phyloP scores from a whole-genome alignment of 2,329 filamentous ascomycete genomes.

The Epichloe scottii region DNA sequence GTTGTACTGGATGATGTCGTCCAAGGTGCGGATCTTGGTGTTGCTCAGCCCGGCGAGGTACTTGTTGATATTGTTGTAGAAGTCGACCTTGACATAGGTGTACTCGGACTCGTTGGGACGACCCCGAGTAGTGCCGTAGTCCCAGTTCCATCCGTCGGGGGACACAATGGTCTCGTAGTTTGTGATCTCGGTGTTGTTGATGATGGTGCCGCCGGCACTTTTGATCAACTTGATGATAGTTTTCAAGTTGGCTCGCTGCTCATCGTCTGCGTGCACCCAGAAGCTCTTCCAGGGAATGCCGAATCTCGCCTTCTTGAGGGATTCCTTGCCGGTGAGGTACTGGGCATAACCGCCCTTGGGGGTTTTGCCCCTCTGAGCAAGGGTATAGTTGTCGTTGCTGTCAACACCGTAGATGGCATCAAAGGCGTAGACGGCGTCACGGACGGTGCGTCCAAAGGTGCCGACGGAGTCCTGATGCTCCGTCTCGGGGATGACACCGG shows the following conservation, averaged over 20 bases:
- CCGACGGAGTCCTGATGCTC: slow-evolving; percentile 59
- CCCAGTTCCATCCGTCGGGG: slow-evolving; percentile 62
- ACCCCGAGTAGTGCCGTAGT: slow-evolving; percentile 49
- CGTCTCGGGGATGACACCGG: slow-evolving; percentile 51
- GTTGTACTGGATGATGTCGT: slow-evolving; percentile 56
- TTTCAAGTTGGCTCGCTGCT: slow-evolving; percentile 42
- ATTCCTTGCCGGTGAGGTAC: slow-evolving; percentile 39
- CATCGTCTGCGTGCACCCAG: slow-evolving; percentile 47
- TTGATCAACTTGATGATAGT: slow-evolving; percentile 37
- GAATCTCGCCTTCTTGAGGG: slow-evolving; percentile 50
- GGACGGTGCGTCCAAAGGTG: slow-evolving; percentile 52
- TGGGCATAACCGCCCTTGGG: slow-evolving; percentile 44
- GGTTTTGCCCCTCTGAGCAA: slow-evolving; percentile 40
- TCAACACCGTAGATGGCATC: slow-evolving; percentile 58
- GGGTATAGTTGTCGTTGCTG: slow-evolving; percentile 51
- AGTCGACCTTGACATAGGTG: slow-evolving; percentile 59
- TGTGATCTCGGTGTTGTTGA: slow-evolving; percentile 59
- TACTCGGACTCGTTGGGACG: slow-evolving; percentile 63
- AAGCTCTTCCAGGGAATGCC: slow-evolving; percentile 62
- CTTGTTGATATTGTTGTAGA: slow-evolving; percentile 47
- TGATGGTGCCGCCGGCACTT: slow-evolving; percentile 49
- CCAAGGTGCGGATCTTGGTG: slow-evolving; percentile 44
- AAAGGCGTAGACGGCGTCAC: slow-evolving; percentile 54
- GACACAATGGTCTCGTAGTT: slow-evolving; percentile 49
- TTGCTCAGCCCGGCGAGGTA: slow-evolving; percentile 53